These are phyloP conservation scores for Quercus bicolor DNA, from an alignment of 306 rosid species.

Conservation along the genomic window DNA sequence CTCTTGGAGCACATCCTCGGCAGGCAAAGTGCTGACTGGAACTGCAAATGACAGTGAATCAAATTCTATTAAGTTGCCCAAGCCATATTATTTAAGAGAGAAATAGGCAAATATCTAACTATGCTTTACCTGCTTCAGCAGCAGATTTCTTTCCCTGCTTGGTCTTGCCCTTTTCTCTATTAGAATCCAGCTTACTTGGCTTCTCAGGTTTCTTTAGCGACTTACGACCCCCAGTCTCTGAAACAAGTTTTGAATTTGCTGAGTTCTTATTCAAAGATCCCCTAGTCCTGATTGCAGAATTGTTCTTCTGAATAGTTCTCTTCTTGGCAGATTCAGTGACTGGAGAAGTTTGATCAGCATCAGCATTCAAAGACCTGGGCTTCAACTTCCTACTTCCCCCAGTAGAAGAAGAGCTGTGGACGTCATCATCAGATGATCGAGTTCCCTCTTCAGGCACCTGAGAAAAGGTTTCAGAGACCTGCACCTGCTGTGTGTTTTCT, in stretches of 20 bases:
- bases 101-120: background rate
- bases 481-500: slow-evolving; percentile 49
- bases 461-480: slow-evolving; percentile 58
- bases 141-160: slow-evolving; percentile 44
- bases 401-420: slow-evolving; percentile 48
- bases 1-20: slow-evolving; percentile 34
- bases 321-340: slow-evolving; percentile 40
- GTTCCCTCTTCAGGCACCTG: slow-evolving; percentile 62
- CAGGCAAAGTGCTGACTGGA: slow-evolving; percentile 28
- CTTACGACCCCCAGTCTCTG: slow-evolving; percentile 28
- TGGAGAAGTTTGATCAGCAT: slow-evolving; percentile 40
- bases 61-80: slow-evolving; percentile 2
- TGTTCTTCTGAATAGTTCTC: slow-evolving; percentile 33
- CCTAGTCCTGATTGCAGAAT: slow-evolving; percentile 32
- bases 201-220: slow-evolving; percentile 49
- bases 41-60: slow-evolving; percentile 28
- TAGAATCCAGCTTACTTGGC: slow-evolving; percentile 39
- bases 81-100: background rate
- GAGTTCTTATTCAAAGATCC: slow-evolving; percentile 38
- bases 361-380: slow-evolving; percentile 50
- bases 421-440: slow-evolving; percentile 72
- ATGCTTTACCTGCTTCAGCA: slow-evolving; percentile 40
- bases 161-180: slow-evolving; percentile 36
- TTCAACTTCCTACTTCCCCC: slow-evolving; percentile 43
- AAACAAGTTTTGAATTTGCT: slow-evolving; percentile 38